Evolutionary conservation across 208 protist genomes (phyloP).

Genomic region (Porcisia hertigi): DNA sequence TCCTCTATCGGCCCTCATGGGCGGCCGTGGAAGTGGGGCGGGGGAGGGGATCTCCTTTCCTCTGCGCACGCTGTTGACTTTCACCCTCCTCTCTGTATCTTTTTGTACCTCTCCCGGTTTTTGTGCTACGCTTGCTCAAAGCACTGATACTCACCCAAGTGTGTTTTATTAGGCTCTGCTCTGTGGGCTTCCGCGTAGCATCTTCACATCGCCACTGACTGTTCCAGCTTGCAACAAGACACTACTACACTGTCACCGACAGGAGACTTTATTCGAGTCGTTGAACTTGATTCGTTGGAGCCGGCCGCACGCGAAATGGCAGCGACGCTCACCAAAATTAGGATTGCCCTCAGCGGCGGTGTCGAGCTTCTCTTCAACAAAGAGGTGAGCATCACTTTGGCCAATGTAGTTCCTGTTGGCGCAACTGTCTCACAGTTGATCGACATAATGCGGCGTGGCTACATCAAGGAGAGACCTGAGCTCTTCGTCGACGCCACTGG

Average conservation of each 20-base stretch:
- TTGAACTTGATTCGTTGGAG: neutral
- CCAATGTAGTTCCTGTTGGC: conserved; percentile 39
- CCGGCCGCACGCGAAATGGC: neutral
- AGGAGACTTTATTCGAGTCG: neutral
- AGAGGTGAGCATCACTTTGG: conserved; percentile 31
- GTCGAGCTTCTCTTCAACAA: conserved; percentile 87
- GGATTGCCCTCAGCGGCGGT: conserved; percentile 62
- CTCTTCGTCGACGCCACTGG: conserved; percentile 75
- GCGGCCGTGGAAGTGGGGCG: no score
- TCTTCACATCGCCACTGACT: neutral
- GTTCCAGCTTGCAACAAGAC: neutral
- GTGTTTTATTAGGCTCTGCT: neutral
- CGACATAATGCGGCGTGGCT: conserved; percentile 44
- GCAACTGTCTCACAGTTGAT: conserved; percentile 58
- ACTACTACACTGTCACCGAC: neutral
- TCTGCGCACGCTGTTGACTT: no score
- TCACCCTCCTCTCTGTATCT: no score
- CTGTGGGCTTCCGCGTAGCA: neutral
- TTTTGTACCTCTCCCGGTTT: no score
- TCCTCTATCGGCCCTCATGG: no score
- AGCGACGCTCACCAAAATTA: conserved; percentile 33
- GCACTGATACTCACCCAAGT: no score
- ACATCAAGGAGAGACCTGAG: conserved; percentile 73
- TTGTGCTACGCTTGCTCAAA: no score
- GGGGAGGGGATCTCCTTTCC: no score